phyloP scores from a whole-genome alignment of 768 basidiomycete genomes.

The Cubamyces lactineus region DNA sequence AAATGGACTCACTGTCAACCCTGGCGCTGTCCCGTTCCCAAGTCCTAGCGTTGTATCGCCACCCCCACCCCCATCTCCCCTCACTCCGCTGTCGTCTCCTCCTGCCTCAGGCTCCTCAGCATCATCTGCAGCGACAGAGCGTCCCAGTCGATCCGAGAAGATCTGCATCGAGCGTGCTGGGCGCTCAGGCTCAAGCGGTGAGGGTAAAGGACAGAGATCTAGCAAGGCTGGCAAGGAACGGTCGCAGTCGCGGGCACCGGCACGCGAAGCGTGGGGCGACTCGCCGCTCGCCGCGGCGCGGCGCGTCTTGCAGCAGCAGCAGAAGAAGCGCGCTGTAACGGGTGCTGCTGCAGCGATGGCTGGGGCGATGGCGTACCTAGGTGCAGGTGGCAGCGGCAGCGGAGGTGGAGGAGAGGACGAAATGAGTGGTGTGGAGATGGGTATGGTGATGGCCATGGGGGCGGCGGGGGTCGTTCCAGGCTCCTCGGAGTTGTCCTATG shows the following conservation, averaged over 20 bases:
- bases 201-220: not conserved
- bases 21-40: no score
- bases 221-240: conserved; percentile 20
- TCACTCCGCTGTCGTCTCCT: no score
- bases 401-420: not conserved
- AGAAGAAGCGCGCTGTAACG: conserved; percentile 5
- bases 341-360: not conserved
- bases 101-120: not conserved
- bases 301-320: conserved; percentile 8
- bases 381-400: not conserved
- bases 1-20: no score
- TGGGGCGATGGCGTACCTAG: not conserved
- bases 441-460: no score
- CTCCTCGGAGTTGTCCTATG: no score
- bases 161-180: conserved; percentile 1
- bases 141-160: conserved; percentile 18
- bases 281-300: conserved; percentile 4
- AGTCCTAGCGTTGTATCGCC: no score
- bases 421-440: no score
- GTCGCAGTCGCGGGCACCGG: conserved; percentile 9
- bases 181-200: not conserved
- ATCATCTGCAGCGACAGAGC: not conserved
- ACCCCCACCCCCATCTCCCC: no score
- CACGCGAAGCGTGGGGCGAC: conserved; percentile 7
- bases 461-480: no score